Evolutionary conservation across 225 moss, liverwort and hornwort species (phyloP).

Genomic region (Straminergon stramineum): DNA sequence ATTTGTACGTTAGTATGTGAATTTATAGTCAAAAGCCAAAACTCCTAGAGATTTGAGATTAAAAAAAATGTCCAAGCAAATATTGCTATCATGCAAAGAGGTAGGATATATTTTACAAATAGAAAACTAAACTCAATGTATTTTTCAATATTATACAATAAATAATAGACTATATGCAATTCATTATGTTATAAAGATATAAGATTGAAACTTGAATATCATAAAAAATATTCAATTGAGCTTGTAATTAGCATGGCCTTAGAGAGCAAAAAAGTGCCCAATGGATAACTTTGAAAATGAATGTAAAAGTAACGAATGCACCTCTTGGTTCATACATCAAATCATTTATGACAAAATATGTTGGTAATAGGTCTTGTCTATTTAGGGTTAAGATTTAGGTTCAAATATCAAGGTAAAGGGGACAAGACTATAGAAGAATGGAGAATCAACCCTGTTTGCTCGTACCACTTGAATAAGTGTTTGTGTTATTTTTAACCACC

Average conservation of each 20-base stretch:
- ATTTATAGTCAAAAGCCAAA: not conserved
- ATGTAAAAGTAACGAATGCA: not conserved
- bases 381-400: not conserved
- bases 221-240: not conserved
- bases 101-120: not conserved
- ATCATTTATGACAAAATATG: not conserved
- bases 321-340: not conserved
- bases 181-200: not conserved
- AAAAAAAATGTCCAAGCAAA: not conserved
- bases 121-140: not conserved
- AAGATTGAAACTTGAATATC: not conserved
- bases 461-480: not conserved
- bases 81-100: not conserved
- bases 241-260: not conserved
- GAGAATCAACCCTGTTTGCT: rapidly evolving
- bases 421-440: not conserved
- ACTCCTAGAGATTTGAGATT: not conserved
- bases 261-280: not conserved
- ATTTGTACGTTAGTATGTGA: not conserved
- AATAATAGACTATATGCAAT: rapidly evolving
- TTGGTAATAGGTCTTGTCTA: not conserved
- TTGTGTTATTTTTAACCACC: not conserved
- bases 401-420: not conserved
- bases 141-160: not conserved
- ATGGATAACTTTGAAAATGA: not conserved